A percentile compares a stretch with the other conserved stretches of the same genome.
phyloP scores from a whole-genome alignment of 306 rosid genomes.

The Cicer yamashitae region DNA sequence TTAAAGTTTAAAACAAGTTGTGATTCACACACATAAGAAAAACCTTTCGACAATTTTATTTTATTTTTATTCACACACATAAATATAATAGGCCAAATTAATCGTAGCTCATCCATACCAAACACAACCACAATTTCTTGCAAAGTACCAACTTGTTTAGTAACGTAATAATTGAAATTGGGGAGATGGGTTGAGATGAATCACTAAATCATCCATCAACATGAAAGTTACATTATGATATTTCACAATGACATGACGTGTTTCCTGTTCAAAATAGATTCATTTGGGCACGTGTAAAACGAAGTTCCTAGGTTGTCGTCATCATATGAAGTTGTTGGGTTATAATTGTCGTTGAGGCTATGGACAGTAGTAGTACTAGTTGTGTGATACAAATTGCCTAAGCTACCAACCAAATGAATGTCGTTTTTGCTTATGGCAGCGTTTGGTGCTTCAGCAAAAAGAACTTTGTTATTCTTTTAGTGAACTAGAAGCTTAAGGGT shows the following conservation, averaged over 20 bases:
- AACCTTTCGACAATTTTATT: too few relatives aligned
- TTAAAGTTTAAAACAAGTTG: too few relatives aligned
- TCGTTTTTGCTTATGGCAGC: conserved; percentile 16
- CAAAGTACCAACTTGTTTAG: conserved; percentile 38
- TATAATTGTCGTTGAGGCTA: background rate
- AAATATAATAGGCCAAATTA: background rate
- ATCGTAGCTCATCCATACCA: conserved; percentile 41
- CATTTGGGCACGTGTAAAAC: background rate
- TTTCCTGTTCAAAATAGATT: background rate
- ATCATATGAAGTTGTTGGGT: background rate
- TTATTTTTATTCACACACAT: too few relatives aligned
- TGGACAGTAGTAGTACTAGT: background rate
- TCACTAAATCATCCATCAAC: conserved; percentile 50
- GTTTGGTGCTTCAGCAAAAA: conserved; percentile 65
- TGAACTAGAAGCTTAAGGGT: conserved; percentile 54
- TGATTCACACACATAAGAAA: too few relatives aligned
- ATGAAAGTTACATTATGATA: conserved; percentile 46
- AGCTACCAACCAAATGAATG: background rate
- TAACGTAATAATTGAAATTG: conserved; percentile 34
- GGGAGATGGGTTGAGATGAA: conserved; percentile 46
- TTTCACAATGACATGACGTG: background rate
- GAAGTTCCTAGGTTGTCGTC: too few relatives aligned
- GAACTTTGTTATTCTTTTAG: conserved; percentile 36
- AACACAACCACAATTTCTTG: conserved; percentile 46
- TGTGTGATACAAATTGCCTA: background rate